A percentile compares a stretch with the other conserved stretches of the same genome.
Evolutionary conservation across 352 stramenopile genomes (phyloP).

Genomic region (Phytophthora sp.): DNA sequence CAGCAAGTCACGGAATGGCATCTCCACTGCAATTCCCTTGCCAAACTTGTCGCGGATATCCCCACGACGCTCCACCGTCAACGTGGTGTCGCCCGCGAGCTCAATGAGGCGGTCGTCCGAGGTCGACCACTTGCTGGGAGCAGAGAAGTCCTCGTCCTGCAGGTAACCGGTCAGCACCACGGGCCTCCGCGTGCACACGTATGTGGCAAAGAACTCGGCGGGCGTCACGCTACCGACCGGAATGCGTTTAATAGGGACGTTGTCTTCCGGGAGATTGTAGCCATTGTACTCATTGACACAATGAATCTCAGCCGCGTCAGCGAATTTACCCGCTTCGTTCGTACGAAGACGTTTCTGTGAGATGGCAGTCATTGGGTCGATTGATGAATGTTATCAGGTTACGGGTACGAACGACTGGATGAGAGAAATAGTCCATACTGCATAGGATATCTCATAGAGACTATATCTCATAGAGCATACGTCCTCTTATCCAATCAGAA

Average conservation of each 20-base stretch:
- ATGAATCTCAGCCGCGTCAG: slow-evolving; percentile 19
- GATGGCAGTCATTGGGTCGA: neutral
- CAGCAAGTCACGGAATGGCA: slow-evolving; percentile 84
- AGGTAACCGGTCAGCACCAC: slow-evolving; percentile 80
- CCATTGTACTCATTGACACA: slow-evolving; percentile 69
- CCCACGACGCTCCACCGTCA: slow-evolving; percentile 85
- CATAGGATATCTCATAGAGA: too few species aligned
- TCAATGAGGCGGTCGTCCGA: slow-evolving; percentile 70
- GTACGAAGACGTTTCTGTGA: slow-evolving; percentile 56
- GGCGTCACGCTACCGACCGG: slow-evolving; percentile 57
- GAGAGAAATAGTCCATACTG: too few species aligned
- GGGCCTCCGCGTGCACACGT: slow-evolving; percentile 77
- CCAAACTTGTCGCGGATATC: slow-evolving; percentile 80
- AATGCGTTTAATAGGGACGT: slow-evolving; percentile 63
- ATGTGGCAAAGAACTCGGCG: slow-evolving; percentile 80
- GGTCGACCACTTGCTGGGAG: slow-evolving; percentile 68
- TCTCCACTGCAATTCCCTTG: slow-evolving; percentile 84
- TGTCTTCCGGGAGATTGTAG: slow-evolving; percentile 49
- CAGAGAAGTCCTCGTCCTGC: slow-evolving; percentile 56
- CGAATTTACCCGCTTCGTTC: slow-evolving; percentile 26
- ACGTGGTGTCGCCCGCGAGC: slow-evolving; percentile 59
- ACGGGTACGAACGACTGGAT: slow-evolving; percentile 40
- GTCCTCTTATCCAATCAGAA: too few species aligned
- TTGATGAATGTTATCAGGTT: slow-evolving; percentile 32
- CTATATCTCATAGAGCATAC: too few species aligned